Percentiles rank a stretch among this genome's conserved stretches.
Evolutionary conservation across 257 asterid species (phyloP).

Genomic region (Solanum clarkiae): DNA sequence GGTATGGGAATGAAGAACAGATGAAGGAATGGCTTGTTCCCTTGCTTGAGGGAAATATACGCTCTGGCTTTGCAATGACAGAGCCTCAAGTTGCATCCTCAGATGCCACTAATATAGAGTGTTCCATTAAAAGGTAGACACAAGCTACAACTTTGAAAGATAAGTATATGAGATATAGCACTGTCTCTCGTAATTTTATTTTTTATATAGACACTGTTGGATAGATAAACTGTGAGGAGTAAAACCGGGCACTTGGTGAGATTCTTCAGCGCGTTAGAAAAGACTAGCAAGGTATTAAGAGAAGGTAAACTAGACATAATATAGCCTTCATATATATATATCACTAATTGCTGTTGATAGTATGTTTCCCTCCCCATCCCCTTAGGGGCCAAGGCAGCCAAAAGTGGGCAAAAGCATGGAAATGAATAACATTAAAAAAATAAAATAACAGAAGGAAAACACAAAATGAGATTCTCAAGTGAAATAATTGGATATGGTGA

Average conservation of each 20-base stretch:
- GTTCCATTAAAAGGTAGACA: conserved; percentile 74
- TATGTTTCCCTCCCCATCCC: not conserved
- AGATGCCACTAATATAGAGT: conserved; percentile 93
- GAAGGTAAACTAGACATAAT: not conserved
- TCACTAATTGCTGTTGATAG: not conserved
- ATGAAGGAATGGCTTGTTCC: conserved; percentile 77
- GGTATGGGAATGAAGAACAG: conserved; percentile 82
- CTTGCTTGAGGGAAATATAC: conserved; percentile 73
- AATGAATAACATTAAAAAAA: not conserved
- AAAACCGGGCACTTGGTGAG: not conserved
- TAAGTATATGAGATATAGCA: not conserved
- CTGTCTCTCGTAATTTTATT: not conserved
- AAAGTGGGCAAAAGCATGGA: not conserved
- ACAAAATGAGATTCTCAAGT: not conserved
- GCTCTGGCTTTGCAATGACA: conserved; percentile 98
- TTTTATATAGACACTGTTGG: not conserved
- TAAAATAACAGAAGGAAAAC: not conserved
- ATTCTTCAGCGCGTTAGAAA: not conserved
- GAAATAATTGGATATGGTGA: not conserved
- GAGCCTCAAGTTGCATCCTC: conserved; percentile 99
- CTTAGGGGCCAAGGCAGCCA: not conserved
- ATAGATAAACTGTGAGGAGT: not conserved
- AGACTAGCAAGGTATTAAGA: not conserved
- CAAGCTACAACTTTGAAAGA: not conserved
- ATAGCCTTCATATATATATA: not conserved